Evolutionary conservation across 352 stramenopile species (phyloP).

Genomic region (Phytophthora hybrid): DNA sequence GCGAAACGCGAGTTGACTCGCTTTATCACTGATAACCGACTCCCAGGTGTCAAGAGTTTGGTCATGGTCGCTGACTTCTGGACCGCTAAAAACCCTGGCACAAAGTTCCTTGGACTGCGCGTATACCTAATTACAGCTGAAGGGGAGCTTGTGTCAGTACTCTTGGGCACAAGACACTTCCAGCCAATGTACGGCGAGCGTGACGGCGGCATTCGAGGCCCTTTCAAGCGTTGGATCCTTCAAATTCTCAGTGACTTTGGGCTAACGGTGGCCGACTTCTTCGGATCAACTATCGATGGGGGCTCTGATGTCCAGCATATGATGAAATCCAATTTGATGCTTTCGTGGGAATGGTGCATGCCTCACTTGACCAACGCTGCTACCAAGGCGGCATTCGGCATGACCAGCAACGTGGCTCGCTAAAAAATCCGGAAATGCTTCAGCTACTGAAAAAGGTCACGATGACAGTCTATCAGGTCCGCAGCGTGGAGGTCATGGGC

Average conservation of each 20-base stretch:
- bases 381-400: constrained; percentile 7
- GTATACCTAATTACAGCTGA: neutral
- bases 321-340: neutral
- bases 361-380: constrained; percentile 10
- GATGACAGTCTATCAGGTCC: constrained; percentile 7
- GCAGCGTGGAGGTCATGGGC: constrained; percentile 3
- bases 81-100: neutral
- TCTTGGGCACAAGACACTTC: constrained; percentile 13
- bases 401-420: neutral
- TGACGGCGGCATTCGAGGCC: neutral
- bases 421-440: constrained; percentile 12
- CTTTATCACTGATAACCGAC: neutral
- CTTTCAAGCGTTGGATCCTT: constrained; percentile 11
- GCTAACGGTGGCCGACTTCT: constrained; percentile 2
- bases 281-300: constrained; percentile 3
- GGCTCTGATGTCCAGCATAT: constrained; percentile 2
- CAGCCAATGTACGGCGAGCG: constrained; percentile 3
- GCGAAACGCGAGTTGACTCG: neutral
- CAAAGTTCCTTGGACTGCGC: constrained; percentile 5
- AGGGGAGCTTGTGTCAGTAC: neutral
- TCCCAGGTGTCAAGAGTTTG: neutral
- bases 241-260: constrained; percentile 7
- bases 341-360: constrained; percentile 5
- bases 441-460: constrained; percentile 1
- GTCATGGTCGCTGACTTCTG: constrained; percentile 11